A percentile compares a stretch with the other conserved stretches of the same genome.
Conservation (phyloP, 371 early-diverging fungal genomes). For the Gilbertella persicaria region DNA sequence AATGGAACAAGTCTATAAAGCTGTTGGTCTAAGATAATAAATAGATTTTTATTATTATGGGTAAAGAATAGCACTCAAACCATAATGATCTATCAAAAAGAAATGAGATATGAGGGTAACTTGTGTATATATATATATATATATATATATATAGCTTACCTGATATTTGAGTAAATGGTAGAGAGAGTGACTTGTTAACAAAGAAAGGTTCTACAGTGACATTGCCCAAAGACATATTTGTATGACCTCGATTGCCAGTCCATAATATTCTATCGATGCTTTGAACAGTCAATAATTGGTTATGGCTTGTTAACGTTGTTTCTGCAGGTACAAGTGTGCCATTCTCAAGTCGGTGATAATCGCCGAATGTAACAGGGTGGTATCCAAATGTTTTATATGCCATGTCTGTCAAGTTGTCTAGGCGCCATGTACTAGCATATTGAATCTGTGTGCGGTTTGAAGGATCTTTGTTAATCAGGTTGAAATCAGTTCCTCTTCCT, state of each 20-base stretch:
- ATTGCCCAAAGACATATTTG: constrained; percentile 14
- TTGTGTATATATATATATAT: no score
- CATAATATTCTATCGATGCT: constrained; percentile 75
- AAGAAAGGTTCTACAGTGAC: constrained; percentile 37
- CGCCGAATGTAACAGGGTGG: constrained; percentile 83
- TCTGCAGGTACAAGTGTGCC: constrained; percentile 56
- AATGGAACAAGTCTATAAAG: constrained; percentile 56
- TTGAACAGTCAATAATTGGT: constrained; percentile 57
- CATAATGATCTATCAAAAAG: constrained; percentile 32
- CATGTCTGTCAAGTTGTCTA: constrained; percentile 51
- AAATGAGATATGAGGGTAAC: background rate
- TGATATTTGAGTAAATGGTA: constrained; percentile 53
- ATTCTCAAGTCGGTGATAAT: constrained; percentile 45
- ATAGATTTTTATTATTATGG: constrained; percentile 1
- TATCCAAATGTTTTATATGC: constrained; percentile 57
- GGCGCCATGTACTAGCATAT: constrained; percentile 9
- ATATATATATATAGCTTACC: constrained; percentile 24
- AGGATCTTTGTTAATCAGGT: constrained; percentile 11
- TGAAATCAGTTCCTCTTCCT: constrained; percentile 53
- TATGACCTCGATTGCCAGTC: constrained; percentile 12
- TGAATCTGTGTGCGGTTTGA: background rate
- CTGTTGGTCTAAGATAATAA: constrained; percentile 56
- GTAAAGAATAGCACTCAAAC: constrained; percentile 19
- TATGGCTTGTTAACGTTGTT: constrained; percentile 58
- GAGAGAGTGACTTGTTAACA: constrained; percentile 23